Conservation (phyloP, 352 stramenopile species). For the Thraustochytrium sp. region DNA sequence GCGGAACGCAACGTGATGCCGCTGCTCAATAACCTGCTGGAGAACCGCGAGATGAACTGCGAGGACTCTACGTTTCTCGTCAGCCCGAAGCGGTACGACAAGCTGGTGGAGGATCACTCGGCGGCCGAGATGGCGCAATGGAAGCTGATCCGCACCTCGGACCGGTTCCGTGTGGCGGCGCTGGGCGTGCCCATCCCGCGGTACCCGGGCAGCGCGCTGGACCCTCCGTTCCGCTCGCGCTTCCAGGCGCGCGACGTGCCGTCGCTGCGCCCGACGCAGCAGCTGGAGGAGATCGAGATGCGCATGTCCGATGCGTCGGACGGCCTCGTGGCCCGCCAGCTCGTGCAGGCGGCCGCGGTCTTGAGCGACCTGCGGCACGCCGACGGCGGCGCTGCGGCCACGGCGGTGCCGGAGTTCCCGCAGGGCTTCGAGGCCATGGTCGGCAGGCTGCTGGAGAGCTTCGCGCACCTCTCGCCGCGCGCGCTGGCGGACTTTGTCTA, state of each 20-base stretch:
- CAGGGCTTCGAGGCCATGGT: conserved; percentile 3
- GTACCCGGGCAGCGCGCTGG: conserved; percentile 71
- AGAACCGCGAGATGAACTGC: conserved; percentile 89
- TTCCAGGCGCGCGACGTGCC: conserved; percentile 71
- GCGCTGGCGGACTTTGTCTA: conserved; percentile 29
- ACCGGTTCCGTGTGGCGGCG: conserved; percentile 83
- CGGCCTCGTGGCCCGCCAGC: background rate
- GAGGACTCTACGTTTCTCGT: conserved; percentile 88
- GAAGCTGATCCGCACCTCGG: conserved; percentile 70
- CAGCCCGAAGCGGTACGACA: conserved; percentile 50
- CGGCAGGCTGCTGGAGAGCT: background rate
- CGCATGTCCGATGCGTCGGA: background rate
- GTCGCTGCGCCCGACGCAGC: conserved; percentile 52
- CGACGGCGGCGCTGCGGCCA: background rate
- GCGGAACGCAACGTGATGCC: conserved; percentile 91
- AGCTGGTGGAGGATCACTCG: conserved; percentile 44
- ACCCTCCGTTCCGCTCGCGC: conserved; percentile 72
- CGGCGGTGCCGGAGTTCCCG: conserved; percentile 10
- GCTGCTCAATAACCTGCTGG: conserved; percentile 93
- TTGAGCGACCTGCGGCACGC: conserved; percentile 19
- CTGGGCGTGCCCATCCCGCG: conserved; percentile 73
- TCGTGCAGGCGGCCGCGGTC: conserved; percentile 19
- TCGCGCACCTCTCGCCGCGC: conserved; percentile 3
- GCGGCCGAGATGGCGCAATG: conserved; percentile 45
- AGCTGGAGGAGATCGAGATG: conserved; percentile 15